Evolutionary conservation across 305 asterid species (phyloP), one percentile per base, ranked within the genome.

Genomic region (Fraxinus dipetala): DNA sequence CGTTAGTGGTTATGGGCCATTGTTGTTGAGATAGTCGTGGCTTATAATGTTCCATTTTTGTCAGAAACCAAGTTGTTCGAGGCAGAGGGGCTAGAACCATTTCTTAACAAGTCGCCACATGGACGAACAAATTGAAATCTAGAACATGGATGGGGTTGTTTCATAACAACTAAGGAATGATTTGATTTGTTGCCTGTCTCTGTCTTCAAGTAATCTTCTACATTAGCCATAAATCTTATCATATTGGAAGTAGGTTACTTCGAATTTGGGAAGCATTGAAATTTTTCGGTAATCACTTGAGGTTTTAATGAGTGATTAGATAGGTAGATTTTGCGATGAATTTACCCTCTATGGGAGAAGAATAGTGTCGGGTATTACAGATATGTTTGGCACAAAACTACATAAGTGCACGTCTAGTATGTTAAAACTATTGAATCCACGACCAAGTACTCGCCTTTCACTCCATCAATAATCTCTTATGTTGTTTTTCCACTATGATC

Each of bases 21-120:
- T 30, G 40, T 75, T 10, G 34, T 26, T 26, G 35, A 65, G 72
- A 7, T 65, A 65, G 35, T 65, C 18, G n/a, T 65, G n/a, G 30
- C 28, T 63, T 63, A 28, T 63, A n/a, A 80, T 72, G 65, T 77
- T 61, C 76, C 78, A 78, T 75, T 72, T 32, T 63, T 34, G 48
- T 74, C 78, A 2, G 32, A 80, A 83, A 80, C 86, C 86, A 88
- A 76, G 77, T 61, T 76, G 2, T 40, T 30, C 30, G 82, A 65
- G 14, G 11, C 22, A 6, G 82, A 77, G 90, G 90, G 89, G 76
- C 75, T 24, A n/a, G 61, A 10, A 59, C 43, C 70, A 26, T 65
- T 78, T 87, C 84, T 77, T 85, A 78, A 8, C 72, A 14, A 8
- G 54, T n/a, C 38, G 88, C 88, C 96, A 89, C 88, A 82, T 90